These are phyloP conservation scores for Scheffersomyces parashehatae DNA, from an alignment of 1,139 yeast species.

Conservation along the genomic window DNA sequence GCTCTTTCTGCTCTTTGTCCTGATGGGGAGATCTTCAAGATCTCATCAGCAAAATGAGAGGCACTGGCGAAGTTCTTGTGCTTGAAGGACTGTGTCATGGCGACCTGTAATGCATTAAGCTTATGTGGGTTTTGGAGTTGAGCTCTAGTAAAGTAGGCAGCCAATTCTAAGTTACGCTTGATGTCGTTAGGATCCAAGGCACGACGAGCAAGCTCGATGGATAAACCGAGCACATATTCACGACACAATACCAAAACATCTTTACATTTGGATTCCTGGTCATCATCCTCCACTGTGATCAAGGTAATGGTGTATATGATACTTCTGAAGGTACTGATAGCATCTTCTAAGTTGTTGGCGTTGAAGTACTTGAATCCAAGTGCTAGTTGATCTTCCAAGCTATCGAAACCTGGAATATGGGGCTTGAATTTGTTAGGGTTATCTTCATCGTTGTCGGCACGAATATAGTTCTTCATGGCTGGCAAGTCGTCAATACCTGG, in stretches of 20 bases:
- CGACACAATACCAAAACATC: conserved; percentile 75
- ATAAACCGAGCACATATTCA: conserved; percentile 88
- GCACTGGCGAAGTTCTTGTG: conserved; percentile 88
- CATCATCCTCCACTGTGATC: conserved; percentile 68
- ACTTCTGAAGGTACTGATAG: conserved; percentile 75
- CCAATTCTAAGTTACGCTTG: conserved; percentile 88
- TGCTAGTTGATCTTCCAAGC: conserved; percentile 63
- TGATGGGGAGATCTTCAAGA: conserved; percentile 61
- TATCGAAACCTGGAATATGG: conserved; percentile 70
- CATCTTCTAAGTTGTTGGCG: conserved; percentile 77
- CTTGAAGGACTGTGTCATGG: conserved; percentile 90
- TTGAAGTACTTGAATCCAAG: conserved; percentile 83
- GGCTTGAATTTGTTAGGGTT: conserved; percentile 62
- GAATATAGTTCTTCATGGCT: conserved; percentile 66
- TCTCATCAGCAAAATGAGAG: conserved; percentile 84
- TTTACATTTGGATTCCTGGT: conserved; percentile 73
- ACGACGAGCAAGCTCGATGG: conserved; percentile 89
- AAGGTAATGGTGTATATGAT: conserved; percentile 77
- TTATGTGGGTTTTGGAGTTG: conserved; percentile 81
- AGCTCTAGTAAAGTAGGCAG: conserved; percentile 91
- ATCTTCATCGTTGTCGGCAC: conserved; percentile 62
- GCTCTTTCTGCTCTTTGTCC: conserved; percentile 93
- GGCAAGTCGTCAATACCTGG: conserved; percentile 73
- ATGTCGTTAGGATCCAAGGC: conserved; percentile 66
- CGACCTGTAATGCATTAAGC: conserved; percentile 87